phyloP scores from a whole-genome alignment of 306 rosid species.

The peach (Prunus persica) region DNA sequence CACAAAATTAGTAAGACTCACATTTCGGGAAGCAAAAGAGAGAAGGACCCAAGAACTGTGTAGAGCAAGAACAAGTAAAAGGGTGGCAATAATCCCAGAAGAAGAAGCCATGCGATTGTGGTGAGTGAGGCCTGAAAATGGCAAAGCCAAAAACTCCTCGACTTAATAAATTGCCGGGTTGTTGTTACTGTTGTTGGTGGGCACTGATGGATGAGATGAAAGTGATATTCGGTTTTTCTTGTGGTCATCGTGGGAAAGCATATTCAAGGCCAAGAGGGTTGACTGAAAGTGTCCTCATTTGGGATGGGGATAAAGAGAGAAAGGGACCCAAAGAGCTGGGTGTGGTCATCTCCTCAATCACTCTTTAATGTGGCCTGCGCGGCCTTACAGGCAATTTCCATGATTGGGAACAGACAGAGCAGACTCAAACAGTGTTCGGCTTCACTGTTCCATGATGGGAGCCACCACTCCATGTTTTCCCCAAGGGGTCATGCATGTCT shows the following conservation, averaged over 20 bases:
- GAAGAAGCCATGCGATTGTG: constrained; percentile 33
- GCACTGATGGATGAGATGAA: background rate
- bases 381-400: too few species aligned
- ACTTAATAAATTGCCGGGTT: background rate
- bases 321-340: background rate
- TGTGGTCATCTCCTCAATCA: background rate
- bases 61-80: constrained; percentile 27
- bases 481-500: too few species aligned
- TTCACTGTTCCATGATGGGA: too few species aligned
- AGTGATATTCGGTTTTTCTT: background rate
- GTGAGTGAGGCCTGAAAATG: background rate
- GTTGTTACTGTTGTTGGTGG: background rate
- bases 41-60: constrained; percentile 24
- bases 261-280: background rate
- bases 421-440: too few species aligned
- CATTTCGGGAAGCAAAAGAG: constrained; percentile 42
- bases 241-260: background rate
- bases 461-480: too few species aligned
- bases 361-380: too few species aligned
- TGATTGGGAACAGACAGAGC: too few species aligned
- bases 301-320: background rate
- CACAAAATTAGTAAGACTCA: constrained; percentile 19
- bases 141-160: background rate
- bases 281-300: background rate
- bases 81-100: constrained; percentile 20